Conservation (phyloP, 2,329 filamentous ascomycete genomes). For the Paraphoma sp. region DNA sequence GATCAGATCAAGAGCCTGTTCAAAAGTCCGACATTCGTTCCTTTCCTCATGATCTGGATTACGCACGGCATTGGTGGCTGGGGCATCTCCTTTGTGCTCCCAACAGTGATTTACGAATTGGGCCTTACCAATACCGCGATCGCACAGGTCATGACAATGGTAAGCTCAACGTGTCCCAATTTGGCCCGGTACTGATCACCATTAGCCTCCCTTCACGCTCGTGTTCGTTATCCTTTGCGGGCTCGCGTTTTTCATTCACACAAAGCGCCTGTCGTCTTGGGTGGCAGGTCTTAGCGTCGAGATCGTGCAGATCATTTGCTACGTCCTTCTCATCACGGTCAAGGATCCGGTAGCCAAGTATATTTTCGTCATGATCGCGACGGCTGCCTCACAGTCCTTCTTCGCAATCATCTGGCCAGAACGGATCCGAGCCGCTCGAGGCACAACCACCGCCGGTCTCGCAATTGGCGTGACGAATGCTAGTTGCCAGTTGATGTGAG, state of each 20-base stretch:
- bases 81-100: constrained; percentile 31
- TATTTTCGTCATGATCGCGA: constrained; percentile 50
- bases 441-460: constrained; percentile 49
- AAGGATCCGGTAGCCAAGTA: constrained; percentile 46
- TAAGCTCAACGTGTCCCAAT: constrained; percentile 11
- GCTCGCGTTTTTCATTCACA: constrained; percentile 29
- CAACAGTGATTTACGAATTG: constrained; percentile 28
- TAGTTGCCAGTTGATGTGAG: constrained; percentile 37
- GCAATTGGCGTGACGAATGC: constrained; percentile 49
- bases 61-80: constrained; percentile 30
- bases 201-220: constrained; percentile 26
- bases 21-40: constrained; percentile 25
- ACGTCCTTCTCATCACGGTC: constrained; percentile 49
- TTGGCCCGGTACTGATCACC: not conserved
- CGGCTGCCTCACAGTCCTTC: constrained; percentile 48
- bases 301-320: constrained; percentile 46
- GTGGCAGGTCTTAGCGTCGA: constrained; percentile 35
- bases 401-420: constrained; percentile 53
- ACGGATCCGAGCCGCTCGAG: constrained; percentile 48
- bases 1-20: constrained; percentile 23
- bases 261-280: constrained; percentile 26
- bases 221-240: constrained; percentile 27
- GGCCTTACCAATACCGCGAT: constrained; percentile 27
- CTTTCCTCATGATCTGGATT: constrained; percentile 33
- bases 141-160: constrained; percentile 31